Evolutionary conservation across 73 alveolate species (phyloP), one percentile per base, ranked within the genome.

Genomic region (Urostyla sp.): DNA sequence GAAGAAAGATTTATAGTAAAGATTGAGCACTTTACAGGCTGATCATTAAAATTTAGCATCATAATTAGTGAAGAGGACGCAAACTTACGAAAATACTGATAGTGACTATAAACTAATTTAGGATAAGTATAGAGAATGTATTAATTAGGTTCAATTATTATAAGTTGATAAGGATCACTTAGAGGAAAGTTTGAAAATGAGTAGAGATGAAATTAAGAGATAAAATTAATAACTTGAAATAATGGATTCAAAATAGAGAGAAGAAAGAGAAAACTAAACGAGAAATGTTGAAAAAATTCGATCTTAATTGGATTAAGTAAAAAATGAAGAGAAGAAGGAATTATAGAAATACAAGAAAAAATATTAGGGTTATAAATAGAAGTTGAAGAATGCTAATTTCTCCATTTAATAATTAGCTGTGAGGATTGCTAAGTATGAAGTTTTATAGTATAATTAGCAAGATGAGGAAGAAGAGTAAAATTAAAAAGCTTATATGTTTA

Each of bases 101-200:
- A 27, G 57, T 16, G 91, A 83, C 54, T 46, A 53, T 20, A 69
- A 30, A 49, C 69, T 57, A 34, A 21, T 72, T 7, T 75, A 72
- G 66, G 91, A 83, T 3, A 79, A 83, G 36, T 53, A 83, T 55
- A 52, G 91, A 57, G 74, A 54, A 20, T 8, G 59, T 0, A 46
- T 83, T 49, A 11, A 34, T 4, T 48, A 55, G 28, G 26, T 69
- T 21, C 48, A 48, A 8, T 1, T 8, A 7, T 37, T 48, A 26
- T 46, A 45, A 45, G 34, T n/a, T 30, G 69, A 45, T 16, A 75
- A 32, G 31, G 87, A 75, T 8, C 76, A 56, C 34, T 24, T 75
- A 1, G 87, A 75, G 54, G 44, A 23, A 16, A 21, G 57, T 44
- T 78, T 75, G 2, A 27, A 57, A 56, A 18, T 56, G 26, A 69